A percentile compares a stretch with the other conserved stretches of the same genome.
Conservation (phyloP, 805 yeast species). For the Metschnikowia koreensis region DNA sequence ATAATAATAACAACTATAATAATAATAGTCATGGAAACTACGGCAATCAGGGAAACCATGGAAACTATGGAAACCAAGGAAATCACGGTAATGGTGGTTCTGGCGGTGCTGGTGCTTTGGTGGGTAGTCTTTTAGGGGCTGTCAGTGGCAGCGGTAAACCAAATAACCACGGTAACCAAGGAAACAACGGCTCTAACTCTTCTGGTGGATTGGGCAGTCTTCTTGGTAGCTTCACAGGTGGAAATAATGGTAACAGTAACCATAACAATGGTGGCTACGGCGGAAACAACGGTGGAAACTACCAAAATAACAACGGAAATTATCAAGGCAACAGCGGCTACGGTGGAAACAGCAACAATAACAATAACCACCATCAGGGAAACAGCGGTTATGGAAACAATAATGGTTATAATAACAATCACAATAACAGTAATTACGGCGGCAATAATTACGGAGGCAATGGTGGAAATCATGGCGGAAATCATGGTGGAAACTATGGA, state of each 20-base stretch:
- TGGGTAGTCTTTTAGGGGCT: slow-evolving; percentile 14
- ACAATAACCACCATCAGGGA: slow-evolving; percentile 21
- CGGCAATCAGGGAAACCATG: slow-evolving; percentile 24
- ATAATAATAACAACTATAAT: slow-evolving; percentile 38
- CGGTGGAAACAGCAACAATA: background rate
- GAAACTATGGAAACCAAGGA: slow-evolving; percentile 2
- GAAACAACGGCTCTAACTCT: slow-evolving; percentile 28
- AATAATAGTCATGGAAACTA: slow-evolving; percentile 5
- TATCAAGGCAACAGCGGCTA: background rate
- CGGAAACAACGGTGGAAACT: background rate
- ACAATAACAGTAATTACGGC: slow-evolving; percentile 11
- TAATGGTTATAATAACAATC: slow-evolving; percentile 33
- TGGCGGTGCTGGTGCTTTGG: slow-evolving; percentile 8
- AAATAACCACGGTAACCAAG: slow-evolving; percentile 18
- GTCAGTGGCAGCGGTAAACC: slow-evolving; percentile 6
- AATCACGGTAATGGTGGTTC: slow-evolving; percentile 5
- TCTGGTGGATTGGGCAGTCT: slow-evolving; percentile 26
- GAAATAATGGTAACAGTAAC: slow-evolving; percentile 30
- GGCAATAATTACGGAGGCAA: slow-evolving; percentile 21
- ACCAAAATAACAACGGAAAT: background rate
- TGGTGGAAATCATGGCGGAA: slow-evolving; percentile 33
- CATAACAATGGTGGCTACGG: slow-evolving; percentile 15
- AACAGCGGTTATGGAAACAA: slow-evolving; percentile 27
- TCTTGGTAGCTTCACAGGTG: slow-evolving; percentile 26
- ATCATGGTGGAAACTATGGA: slow-evolving; percentile 12